Evolutionary conservation across 129 eudicot species (phyloP), one percentile per base, ranked within the genome.

Genomic region (Helianthus tuberosus): DNA sequence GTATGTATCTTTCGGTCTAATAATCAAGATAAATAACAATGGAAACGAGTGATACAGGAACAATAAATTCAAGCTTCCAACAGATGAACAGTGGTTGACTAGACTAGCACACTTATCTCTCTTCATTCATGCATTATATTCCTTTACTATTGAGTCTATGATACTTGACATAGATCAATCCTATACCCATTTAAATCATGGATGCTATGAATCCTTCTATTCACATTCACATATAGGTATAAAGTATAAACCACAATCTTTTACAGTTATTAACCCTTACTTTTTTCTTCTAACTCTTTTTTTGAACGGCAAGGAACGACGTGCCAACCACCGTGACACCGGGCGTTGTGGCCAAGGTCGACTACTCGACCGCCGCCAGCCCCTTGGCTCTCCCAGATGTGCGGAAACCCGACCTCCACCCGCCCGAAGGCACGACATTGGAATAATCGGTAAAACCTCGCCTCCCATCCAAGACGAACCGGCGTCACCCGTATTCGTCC

Each of bases 221-320:
- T 35, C 47, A 62, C 47, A 62, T 35, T 35, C 47, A 62, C 47
- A 62, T 13, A 35, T 62, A 35, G 23, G 12, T 61, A 61, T 13
- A 62, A 62, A 62, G 12, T 61, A 61, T 32, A 62, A 62, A 62
- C 43, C 43, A 23, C 39, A 32, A 36, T 13, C 44, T 5, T 12
- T 62, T 62, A 62, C 67, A 13, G 47, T 62, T 32, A n/a, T 35
- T 32, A 62, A 32, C 67, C 46, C 67, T 32, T 60, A 60, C 44
- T 35, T 36, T 39, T 11, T 63, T 35, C 68, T 63, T 8, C 36
- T 48, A n/a, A n/a, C n/a, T n/a, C n/a, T n/a, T n/a, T n/a, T n/a
- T n/a, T n/a, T n/a, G n/a, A n/a, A n/a, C n/a, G n/a, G n/a, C n/a
- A n/a, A n/a, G n/a, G n/a, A n/a, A n/a, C n/a, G n/a, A n/a, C n/a